Evolutionary conservation across 2,329 filamentous ascomycete species (phyloP), one percentile per base, ranked within the genome.

Genomic region (Immersiporthe knoxdaviesiana): DNA sequence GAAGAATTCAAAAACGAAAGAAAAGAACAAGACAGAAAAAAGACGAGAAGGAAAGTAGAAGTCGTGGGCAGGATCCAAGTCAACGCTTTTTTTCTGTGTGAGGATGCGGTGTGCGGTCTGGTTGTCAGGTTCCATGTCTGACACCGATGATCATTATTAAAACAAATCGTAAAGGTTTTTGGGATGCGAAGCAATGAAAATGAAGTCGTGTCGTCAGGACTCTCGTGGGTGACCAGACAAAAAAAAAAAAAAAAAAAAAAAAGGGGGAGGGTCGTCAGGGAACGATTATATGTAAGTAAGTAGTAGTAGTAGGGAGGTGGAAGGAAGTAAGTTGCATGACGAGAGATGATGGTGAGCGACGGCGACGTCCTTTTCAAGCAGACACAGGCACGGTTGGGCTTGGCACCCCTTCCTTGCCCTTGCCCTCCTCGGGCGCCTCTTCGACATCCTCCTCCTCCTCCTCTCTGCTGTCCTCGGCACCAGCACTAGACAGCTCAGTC

Each of bases 381-480:
- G 65, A 66, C 27, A 71, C 69, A 16, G 60, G 65, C 30, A 71
- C 64, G 5, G 60, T 63, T 1, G 69, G 47, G 56, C 52, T 69
- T 0, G 39, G 67, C 44, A 65, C 37, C 30, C 50, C 62, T n/a
- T 70, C 68, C 52, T 66, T 50, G 52, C 50, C 24, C n/a, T 67
- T 56, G 39, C 35, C 35, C 35, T 63, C 62, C 52, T 54, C 72
- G 35, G 72, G 71, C 24, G 63, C 63, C 10, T 68, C 63, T 7
- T 68, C 70, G 12, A 71, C 70, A 24, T 67, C 70, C n/a, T 67
- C 68, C n/a, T 67, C 70, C n/a, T 67, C 68, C n/a, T 47, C 50
- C 27, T 67, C 65, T 37, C n/a, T 54, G 65, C 3, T 52, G 32
- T 58, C 56, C 69, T 67, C 76, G 44, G 39, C 58, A 16, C n/a